These are phyloP conservation scores for Sarcomyxa edulis DNA, from an alignment of 768 basidiomycete genomes.

Conservation along the genomic window DNA sequence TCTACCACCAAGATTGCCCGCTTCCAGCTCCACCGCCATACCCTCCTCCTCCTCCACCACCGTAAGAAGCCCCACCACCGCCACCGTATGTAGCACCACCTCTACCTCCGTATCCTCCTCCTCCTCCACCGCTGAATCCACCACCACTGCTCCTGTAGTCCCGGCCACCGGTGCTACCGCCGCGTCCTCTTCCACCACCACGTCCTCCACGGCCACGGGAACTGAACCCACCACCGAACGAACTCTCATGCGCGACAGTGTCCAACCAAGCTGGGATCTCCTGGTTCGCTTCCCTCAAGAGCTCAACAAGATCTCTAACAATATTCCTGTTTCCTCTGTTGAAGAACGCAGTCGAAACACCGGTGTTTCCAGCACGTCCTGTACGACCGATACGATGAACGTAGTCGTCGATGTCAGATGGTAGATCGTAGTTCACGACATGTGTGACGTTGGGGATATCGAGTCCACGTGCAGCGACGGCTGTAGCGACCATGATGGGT, in stretches of 20 bases:
- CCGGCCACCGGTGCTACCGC: constrained; percentile 40
- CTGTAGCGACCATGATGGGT: constrained; percentile 95
- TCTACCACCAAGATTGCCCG: constrained; percentile 40
- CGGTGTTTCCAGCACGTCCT: constrained; percentile 97
- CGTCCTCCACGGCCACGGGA: constrained; percentile 48
- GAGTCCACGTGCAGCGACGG: constrained; percentile 97
- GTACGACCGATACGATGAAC: constrained; percentile 98
- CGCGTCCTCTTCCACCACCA: constrained; percentile 56
- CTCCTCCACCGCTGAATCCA: constrained; percentile 25
- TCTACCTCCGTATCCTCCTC: constrained; percentile 19
- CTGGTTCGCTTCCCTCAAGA: constrained; percentile 94
- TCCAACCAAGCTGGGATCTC: constrained; percentile 92
- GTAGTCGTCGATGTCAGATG: constrained; percentile 98
- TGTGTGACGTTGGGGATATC: constrained; percentile 99
- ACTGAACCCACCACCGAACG: constrained; percentile 57
- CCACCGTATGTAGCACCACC: constrained; percentile 13
- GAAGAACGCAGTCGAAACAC: constrained; percentile 94
- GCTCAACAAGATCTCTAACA: constrained; percentile 85
- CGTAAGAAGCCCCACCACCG: constrained; percentile 22
- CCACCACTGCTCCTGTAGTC: constrained; percentile 39
- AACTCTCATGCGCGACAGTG: constrained; percentile 74
- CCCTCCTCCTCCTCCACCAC: constrained; percentile 21
- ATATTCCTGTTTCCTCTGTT: constrained; percentile 92
- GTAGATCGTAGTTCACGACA: constrained; percentile 97
- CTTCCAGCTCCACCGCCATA: constrained; percentile 23